A percentile compares a stretch with the other conserved stretches of the same genome.
Evolutionary conservation across 208 protist genomes (phyloP).

Genomic region (Jaenimonas drosophilae): DNA sequence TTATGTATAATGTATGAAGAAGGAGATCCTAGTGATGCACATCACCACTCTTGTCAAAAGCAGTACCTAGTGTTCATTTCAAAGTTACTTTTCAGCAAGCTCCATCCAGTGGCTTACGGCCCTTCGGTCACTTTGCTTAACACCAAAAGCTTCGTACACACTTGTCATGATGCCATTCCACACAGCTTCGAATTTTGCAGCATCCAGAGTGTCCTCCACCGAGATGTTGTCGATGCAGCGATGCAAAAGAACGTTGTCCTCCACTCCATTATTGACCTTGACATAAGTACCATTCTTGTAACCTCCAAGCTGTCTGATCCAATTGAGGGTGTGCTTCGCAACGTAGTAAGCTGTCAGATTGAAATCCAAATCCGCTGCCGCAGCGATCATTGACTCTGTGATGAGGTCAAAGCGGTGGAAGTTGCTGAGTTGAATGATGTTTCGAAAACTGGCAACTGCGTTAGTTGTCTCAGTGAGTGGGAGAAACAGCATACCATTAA

Average conservation of each 20-base stretch:
- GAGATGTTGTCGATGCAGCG: slow-evolving; percentile 65
- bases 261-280: slow-evolving; percentile 82
- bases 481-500: slow-evolving; percentile 46
- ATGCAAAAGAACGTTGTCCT: slow-evolving; percentile 87
- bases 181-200: slow-evolving; percentile 19
- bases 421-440: slow-evolving; percentile 81
- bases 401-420: slow-evolving; percentile 74
- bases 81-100: slow-evolving; percentile 11
- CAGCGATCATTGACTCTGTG: slow-evolving; percentile 55
- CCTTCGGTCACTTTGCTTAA: slow-evolving; percentile 32
- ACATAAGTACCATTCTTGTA: slow-evolving; percentile 86
- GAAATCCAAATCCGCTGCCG: slow-evolving; percentile 73
- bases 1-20: background rate
- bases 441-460: slow-evolving; percentile 73
- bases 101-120: slow-evolving; percentile 39
- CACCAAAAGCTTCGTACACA: slow-evolving; percentile 82
- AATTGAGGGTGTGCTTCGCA: slow-evolving; percentile 90
- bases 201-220: slow-evolving; percentile 45
- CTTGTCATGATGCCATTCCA: slow-evolving; percentile 70
- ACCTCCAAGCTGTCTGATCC: slow-evolving; percentile 76
- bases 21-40: slow-evolving; percentile 1
- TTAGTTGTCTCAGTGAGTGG: slow-evolving; percentile 60
- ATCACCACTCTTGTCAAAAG: slow-evolving; percentile 3
- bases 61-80: no score
- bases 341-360: slow-evolving; percentile 88